Evolutionary conservation across 1,284 basidiomycete genomes (phyloP), one percentile per base, ranked within the genome.

Genomic region (Ustilago nuda): DNA sequence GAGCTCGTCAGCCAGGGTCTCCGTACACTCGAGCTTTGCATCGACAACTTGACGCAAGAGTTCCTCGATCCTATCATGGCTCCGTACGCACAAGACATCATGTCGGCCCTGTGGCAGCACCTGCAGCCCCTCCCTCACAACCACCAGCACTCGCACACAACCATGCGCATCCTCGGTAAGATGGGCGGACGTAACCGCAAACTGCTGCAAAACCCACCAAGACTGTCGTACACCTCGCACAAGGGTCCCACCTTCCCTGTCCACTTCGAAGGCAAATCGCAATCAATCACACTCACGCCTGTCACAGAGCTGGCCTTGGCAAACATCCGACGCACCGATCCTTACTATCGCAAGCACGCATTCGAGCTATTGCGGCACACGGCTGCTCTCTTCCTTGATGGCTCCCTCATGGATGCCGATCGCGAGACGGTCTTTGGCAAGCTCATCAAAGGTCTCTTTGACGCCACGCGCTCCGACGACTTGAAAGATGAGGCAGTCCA

Each of bases 41-140:
- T 99, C 85, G 98, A 99, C 88, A 99, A 99, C 84, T 89, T 99
- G 30, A 98, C 95, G 0, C 94, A 95, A 19, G 97, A 99, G 86
- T 99, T 99, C 88, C 89, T 99, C 33, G 97, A 99, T 82, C 98
- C 97, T 0, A 97, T 95, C 2, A 91, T 99, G 84, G 93, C 92
- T 72, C 94, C 94, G 12, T 84, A 85, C 65, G 75, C 79, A 30
- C 75, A 94, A 52, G 95, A 99, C 76, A 89, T 99, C 69, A 98
- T 97, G 94, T 92, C 93, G 72, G 96, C 95, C 0, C 89, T 85
- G 32, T 84, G 83, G 84, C 76, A 76, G 64, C 84, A 85, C 41
- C 88, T 99, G 50, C 94, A 93, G 84, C 97, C 97, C 0, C 87
- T 95, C 13, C 97, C 97, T 2, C 92, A 93, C 61, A 93, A 92